Evolutionary conservation across 2,329 filamentous ascomycete species (phyloP).

Genomic region (Cryphonectria carpinicola): DNA sequence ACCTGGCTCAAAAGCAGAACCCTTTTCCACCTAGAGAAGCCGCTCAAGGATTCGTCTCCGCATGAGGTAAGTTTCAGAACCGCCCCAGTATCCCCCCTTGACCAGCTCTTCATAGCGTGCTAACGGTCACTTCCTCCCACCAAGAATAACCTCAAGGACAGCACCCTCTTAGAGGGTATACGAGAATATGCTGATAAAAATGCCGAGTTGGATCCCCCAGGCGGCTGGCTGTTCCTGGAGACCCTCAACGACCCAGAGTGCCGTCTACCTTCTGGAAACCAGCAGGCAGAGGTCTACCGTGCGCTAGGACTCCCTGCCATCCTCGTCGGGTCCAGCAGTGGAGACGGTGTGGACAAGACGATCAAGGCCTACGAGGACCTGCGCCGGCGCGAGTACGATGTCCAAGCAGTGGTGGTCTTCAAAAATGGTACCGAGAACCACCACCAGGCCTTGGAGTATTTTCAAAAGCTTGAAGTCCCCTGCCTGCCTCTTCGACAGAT

Average conservation of each 20-base stretch:
- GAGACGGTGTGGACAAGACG: constrained; percentile 80
- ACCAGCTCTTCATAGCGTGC: not conserved
- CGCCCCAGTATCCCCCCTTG: constrained; percentile 28
- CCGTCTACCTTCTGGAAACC: constrained; percentile 73
- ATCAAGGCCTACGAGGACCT: constrained; percentile 82
- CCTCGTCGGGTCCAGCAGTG: constrained; percentile 73
- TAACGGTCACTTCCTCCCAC: not conserved
- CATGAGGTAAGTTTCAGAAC: not conserved
- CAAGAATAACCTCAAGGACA: not conserved
- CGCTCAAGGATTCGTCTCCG: not conserved
- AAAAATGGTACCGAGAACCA: constrained; percentile 68
- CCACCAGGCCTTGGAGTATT: constrained; percentile 69
- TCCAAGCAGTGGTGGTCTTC: constrained; percentile 73
- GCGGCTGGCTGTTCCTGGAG: constrained; percentile 72
- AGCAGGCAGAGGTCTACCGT: constrained; percentile 78
- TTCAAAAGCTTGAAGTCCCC: constrained; percentile 62
- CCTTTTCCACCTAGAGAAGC: constrained; percentile 68
- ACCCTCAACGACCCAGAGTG: constrained; percentile 84
- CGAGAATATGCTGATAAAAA: not conserved
- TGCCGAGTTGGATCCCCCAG: constrained; percentile 39
- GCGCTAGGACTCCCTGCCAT: constrained; percentile 74
- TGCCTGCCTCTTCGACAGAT: constrained; percentile 63
- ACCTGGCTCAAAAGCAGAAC: constrained; percentile 59
- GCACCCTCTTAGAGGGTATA: not conserved
- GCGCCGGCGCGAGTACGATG: constrained; percentile 75